These are phyloP conservation scores for Hysterium pulicare DNA, from an alignment of 2,329 filamentous ascomycete species.

Conservation along the genomic window DNA sequence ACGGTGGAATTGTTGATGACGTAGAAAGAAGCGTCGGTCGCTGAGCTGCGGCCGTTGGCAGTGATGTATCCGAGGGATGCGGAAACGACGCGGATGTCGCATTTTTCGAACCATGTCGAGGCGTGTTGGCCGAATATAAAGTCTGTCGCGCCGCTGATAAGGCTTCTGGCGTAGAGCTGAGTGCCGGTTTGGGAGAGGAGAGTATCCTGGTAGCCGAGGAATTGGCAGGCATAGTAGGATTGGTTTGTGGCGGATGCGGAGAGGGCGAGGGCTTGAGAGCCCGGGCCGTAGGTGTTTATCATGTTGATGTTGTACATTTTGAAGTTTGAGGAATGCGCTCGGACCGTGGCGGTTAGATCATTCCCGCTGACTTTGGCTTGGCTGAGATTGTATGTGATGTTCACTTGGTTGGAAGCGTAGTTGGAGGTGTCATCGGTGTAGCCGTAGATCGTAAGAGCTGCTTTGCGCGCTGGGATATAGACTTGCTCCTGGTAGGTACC, in stretches of 20 bases:
- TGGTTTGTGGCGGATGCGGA: constrained; percentile 50
- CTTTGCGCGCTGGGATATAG: constrained; percentile 47
- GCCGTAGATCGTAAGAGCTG: constrained; percentile 56
- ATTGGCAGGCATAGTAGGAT: constrained; percentile 56
- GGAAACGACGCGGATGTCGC: constrained; percentile 47
- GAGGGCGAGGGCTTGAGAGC: constrained; percentile 53
- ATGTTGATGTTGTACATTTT: constrained; percentile 63
- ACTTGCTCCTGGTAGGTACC: constrained; percentile 63
- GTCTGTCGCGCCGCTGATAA: constrained; percentile 58
- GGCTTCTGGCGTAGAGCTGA: constrained; percentile 55
- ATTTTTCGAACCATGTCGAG: constrained; percentile 51
- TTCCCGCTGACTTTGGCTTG: constrained; percentile 50
- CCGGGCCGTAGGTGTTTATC: constrained; percentile 42
- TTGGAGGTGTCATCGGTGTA: constrained; percentile 50
- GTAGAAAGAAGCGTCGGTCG: constrained; percentile 33
- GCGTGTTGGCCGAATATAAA: constrained; percentile 58
- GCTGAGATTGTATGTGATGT: constrained; percentile 47
- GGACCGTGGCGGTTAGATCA: constrained; percentile 53
- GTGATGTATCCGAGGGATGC: constrained; percentile 38
- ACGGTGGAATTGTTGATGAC: constrained; percentile 55
- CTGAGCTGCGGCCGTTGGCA: constrained; percentile 31
- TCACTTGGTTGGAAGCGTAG: constrained; percentile 58
- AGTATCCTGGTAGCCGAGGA: constrained; percentile 53
- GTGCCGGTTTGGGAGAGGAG: constrained; percentile 49
- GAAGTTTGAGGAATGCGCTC: constrained; percentile 49